Conservation (phyloP, 495 filamentous ascomycete species). For the Penicillium cosmopolitanum region DNA sequence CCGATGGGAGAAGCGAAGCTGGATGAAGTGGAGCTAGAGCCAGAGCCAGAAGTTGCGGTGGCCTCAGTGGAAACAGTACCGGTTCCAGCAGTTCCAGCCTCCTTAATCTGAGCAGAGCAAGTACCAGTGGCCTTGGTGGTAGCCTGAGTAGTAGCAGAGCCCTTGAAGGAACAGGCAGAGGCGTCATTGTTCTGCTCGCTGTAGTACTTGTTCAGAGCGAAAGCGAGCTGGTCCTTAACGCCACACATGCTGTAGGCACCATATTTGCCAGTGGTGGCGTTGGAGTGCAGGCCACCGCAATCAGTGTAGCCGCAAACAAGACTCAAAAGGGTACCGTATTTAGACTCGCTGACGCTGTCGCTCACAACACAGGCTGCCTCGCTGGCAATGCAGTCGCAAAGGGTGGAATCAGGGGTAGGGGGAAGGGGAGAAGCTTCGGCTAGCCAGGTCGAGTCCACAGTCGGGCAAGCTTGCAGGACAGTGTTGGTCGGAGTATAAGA, state of each 20-base stretch:
- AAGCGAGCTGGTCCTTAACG: constrained; percentile 74
- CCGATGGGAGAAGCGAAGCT: constrained; percentile 40
- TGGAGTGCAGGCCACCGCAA: constrained; percentile 73
- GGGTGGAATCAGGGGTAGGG: constrained; percentile 70
- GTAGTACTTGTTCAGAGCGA: constrained; percentile 83
- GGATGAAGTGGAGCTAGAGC: constrained; percentile 38
- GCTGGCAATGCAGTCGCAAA: constrained; percentile 83
- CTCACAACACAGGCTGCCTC: constrained; percentile 71
- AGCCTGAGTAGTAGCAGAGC: constrained; percentile 59
- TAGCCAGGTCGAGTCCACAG: constrained; percentile 63
- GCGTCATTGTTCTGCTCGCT: constrained; percentile 54
- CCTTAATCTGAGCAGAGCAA: constrained; percentile 57
- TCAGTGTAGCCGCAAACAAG: constrained; percentile 68
- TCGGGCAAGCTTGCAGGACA: constrained; percentile 71
- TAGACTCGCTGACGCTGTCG: constrained; percentile 43
- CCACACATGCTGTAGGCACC: constrained; percentile 92
- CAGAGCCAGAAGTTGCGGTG: constrained; percentile 43
- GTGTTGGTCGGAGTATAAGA: constrained; percentile 81
- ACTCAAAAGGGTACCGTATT: constrained; percentile 67
- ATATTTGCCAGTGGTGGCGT: constrained; percentile 74
- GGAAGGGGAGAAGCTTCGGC: constrained; percentile 69
- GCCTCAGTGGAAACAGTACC: constrained; percentile 63
- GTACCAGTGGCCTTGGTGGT: constrained; percentile 51
- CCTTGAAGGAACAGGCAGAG: constrained; percentile 76
- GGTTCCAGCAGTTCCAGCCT: constrained; percentile 67